phyloP scores from a whole-genome alignment of 2,329 filamentous ascomycete genomes.

The Colletotrichum lentis region DNA sequence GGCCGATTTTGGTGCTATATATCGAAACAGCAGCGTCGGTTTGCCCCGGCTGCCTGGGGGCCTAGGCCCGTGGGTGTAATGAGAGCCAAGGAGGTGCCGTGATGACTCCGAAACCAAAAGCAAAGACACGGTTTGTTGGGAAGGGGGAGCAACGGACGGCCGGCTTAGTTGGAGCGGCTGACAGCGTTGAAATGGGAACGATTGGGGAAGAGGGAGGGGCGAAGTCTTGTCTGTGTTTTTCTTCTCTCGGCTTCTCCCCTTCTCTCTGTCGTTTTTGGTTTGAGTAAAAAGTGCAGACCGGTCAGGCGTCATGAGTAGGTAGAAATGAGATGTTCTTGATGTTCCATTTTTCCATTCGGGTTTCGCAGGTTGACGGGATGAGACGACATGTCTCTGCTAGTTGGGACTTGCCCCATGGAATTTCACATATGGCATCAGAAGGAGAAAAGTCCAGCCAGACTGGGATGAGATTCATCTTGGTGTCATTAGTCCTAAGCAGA shows the following conservation, averaged over 20 bases:
- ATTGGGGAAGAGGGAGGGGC: constrained; percentile 3
- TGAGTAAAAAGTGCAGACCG: constrained; percentile 38
- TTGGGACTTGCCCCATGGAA: too few species aligned
- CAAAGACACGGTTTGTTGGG: constrained; percentile 1
- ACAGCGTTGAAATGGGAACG: constrained; percentile 28
- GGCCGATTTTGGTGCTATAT: constrained; percentile 20
- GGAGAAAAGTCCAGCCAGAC: too few species aligned
- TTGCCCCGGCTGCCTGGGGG: constrained; percentile 13
- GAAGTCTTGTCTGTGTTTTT: constrained; percentile 19
- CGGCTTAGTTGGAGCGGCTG: constrained; percentile 11
- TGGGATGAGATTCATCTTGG: neutral
- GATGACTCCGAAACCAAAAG: neutral
- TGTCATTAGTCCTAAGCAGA: neutral
- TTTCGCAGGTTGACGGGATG: too few species aligned
- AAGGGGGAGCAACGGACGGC: constrained; percentile 2
- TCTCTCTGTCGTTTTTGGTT: constrained; percentile 19
- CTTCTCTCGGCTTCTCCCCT: constrained; percentile 9
- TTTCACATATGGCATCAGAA: too few species aligned
- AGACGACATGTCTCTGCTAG: too few species aligned
- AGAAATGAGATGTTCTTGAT: constrained; percentile 38
- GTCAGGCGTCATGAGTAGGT: constrained; percentile 39
- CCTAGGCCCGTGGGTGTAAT: constrained; percentile 25
- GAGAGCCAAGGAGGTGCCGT: constrained; percentile 2
- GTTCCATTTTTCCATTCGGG: constrained; percentile 22
- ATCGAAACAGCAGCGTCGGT: constrained; percentile 23